Evolutionary conservation across 2,329 filamentous ascomycete genomes (phyloP).

Genomic region (Diaporthe vaccinii): DNA sequence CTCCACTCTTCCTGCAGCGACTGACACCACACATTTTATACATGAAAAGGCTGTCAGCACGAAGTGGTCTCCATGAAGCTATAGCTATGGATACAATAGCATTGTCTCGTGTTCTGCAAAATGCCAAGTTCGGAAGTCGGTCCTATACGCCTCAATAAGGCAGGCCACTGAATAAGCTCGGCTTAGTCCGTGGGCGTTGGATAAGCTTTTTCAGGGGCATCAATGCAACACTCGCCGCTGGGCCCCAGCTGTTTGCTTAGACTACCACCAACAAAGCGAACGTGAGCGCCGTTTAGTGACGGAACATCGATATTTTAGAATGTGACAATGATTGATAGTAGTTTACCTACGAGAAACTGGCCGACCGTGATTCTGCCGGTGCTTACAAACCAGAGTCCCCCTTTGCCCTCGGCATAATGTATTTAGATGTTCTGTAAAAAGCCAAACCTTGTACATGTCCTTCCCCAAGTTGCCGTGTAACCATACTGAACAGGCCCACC

Average conservation of each 20-base stretch:
- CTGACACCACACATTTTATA: not conserved
- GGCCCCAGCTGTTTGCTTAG: not conserved
- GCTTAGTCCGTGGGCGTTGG: not conserved
- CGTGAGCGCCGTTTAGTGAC: not conserved
- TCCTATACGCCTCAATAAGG: not conserved
- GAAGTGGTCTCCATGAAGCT: not conserved
- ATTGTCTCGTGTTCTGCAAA: not conserved
- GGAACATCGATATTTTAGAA: slow-evolving; percentile 6
- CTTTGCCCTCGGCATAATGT: not conserved
- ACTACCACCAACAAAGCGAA: too few relatives aligned
- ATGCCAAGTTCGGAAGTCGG: not conserved
- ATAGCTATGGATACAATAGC: not conserved
- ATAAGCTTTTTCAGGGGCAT: slow-evolving; percentile 1
- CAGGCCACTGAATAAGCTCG: slow-evolving; percentile 14
- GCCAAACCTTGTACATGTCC: not conserved
- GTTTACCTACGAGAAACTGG: not conserved
- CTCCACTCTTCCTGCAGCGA: not conserved
- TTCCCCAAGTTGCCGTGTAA: not conserved
- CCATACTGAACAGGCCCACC: not conserved
- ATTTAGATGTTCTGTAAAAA: not conserved
- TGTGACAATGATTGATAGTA: not conserved
- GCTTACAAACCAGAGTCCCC: not conserved
- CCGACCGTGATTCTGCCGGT: not conserved
- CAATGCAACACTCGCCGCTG: not conserved
- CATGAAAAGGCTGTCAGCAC: not conserved